Conservation (phyloP, 305 asterid species). For the Striga hermonthica region DNA sequence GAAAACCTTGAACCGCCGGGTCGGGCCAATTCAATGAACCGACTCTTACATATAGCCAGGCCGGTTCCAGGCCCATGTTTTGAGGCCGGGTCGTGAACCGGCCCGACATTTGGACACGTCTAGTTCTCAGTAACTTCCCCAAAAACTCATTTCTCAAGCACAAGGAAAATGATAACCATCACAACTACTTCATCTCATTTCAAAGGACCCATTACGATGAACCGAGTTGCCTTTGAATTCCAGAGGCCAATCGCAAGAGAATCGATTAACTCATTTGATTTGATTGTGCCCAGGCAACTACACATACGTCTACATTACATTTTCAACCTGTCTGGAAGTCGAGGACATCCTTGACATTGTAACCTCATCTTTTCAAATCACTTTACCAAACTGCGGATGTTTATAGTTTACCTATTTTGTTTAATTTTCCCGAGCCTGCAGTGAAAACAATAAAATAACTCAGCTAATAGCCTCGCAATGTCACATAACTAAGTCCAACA, state of each 20-base stretch:
- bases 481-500: background rate
- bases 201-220: too few relatives aligned
- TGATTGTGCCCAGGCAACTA: constrained; percentile 6
- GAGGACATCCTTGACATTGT: background rate
- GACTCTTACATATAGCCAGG: too few relatives aligned
- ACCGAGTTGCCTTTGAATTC: too few relatives aligned
- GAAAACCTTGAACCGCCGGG: too few relatives aligned
- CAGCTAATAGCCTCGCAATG: constrained; percentile 2
- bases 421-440: background rate
- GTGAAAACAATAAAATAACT: background rate
- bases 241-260: background rate
- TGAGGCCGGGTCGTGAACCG: too few relatives aligned
- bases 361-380: background rate
- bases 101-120: too few relatives aligned
- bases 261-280: background rate
- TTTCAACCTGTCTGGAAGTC: constrained; percentile 6
- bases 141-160: background rate
- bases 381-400: background rate
- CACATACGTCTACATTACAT: background rate
- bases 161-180: too few relatives aligned
- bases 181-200: background rate
- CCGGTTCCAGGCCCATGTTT: too few relatives aligned
- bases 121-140: too few relatives aligned
- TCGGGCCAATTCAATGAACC: too few relatives aligned
- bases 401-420: background rate